Conservation (phyloP, 2,329 filamentous ascomycete species). For the Paecilomyces variotii region DNA sequence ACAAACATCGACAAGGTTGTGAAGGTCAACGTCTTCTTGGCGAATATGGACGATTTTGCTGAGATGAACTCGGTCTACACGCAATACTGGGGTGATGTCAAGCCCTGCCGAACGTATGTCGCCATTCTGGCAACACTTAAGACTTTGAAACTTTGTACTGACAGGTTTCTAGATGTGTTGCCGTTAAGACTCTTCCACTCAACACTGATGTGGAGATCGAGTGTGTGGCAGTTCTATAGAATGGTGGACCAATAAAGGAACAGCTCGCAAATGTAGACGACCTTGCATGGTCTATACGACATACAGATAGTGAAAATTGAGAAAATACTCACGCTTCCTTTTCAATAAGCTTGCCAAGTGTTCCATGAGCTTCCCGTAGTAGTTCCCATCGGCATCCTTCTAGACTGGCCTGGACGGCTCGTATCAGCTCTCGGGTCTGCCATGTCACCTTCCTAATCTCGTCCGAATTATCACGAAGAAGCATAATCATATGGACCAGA, state of each 20-base stretch:
- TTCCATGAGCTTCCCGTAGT: conserved; percentile 16
- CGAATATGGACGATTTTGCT: conserved; percentile 57
- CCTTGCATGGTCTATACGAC: not conserved
- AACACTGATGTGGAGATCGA: conserved; percentile 85
- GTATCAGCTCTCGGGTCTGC: conserved; percentile 12
- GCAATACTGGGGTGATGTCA: conserved; percentile 57
- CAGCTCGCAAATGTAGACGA: not conserved
- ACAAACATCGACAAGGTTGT: conserved; percentile 53
- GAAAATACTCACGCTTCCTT: not conserved
- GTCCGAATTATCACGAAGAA: conserved; percentile 8
- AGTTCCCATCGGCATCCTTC: conserved; percentile 19
- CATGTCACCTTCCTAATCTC: conserved; percentile 7
- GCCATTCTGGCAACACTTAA: too few relatives aligned
- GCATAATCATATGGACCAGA: conserved; percentile 14
- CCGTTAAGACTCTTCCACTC: conserved; percentile 81
- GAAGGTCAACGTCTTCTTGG: conserved; percentile 61
- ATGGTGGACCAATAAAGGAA: not conserved
- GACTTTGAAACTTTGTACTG: not conserved
- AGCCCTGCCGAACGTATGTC: conserved; percentile 46
- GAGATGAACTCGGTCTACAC: conserved; percentile 82
- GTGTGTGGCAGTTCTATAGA: conserved; percentile 64
- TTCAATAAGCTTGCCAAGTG: conserved; percentile 12
- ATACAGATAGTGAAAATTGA: not conserved
- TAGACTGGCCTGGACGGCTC: conserved; percentile 12
- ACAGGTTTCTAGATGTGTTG: conserved; percentile 55